Conservation (phyloP, 179 eudicot genomes). For the Camellia oleifera region DNA sequence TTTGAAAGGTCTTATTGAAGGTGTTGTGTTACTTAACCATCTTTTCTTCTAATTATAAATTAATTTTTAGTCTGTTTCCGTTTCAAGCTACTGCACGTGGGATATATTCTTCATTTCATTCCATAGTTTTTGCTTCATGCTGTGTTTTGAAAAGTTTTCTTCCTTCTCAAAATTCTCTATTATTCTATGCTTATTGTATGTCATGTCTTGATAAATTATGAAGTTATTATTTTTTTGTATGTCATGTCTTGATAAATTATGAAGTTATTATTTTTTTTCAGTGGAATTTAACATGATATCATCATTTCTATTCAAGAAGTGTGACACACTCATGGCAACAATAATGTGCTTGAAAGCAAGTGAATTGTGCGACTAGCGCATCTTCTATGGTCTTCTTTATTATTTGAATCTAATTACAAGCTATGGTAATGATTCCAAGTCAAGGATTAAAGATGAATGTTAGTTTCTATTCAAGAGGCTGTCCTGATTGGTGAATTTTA, state of each 20-base stretch:
- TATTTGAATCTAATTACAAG: neutral
- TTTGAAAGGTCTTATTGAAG: conserved; percentile 88
- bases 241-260: no score
- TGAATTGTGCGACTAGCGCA: neutral
- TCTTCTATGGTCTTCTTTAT: neutral
- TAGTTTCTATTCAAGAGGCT: no score
- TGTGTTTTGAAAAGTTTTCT: neutral
- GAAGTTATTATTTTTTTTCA: no score
- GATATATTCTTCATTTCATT: neutral
- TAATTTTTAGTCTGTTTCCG: neutral
- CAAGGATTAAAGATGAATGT: neutral
- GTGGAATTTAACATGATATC: neutral
- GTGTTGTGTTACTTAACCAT: conserved; percentile 30
- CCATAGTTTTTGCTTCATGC: neutral
- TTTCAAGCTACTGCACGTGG: neutral
- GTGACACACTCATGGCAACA: neutral
- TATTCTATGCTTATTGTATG: neutral
- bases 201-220: neutral
- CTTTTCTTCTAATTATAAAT: conserved; percentile 6
- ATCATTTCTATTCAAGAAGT: neutral
- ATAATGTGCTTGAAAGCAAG: neutral
- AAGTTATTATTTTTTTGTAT: no score
- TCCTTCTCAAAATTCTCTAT: neutral
- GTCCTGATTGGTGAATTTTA: no score
- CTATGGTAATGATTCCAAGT: neutral